phyloP scores from a whole-genome alignment of 331 rosid genomes.

The Quercus phellos region DNA sequence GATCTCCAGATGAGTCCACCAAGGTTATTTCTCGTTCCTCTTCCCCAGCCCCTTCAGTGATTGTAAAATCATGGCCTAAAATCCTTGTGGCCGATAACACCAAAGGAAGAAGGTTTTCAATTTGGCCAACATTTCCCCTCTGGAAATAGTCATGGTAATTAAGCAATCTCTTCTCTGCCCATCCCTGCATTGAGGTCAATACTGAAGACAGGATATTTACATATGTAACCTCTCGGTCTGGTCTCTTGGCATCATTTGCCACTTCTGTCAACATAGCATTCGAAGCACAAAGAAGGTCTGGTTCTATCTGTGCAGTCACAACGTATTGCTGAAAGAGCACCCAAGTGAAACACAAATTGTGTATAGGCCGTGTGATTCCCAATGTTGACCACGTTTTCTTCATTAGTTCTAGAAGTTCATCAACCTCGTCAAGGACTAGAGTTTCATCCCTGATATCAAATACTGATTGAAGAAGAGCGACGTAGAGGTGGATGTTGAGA shows the following conservation, averaged over 20 bases:
- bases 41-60: constrained; percentile 44
- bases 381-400: constrained; percentile 81
- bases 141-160: constrained; percentile 68
- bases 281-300: constrained; percentile 74
- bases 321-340: constrained; percentile 71
- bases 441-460: constrained; percentile 80
- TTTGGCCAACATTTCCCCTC: constrained; percentile 58
- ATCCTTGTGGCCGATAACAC: constrained; percentile 61
- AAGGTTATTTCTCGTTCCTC: constrained; percentile 42
- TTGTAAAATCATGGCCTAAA: constrained; percentile 64
- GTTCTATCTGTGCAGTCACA: constrained; percentile 61
- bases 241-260: constrained; percentile 64
- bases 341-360: constrained; percentile 85
- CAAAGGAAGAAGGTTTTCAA: constrained; percentile 75
- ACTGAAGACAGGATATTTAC: constrained; percentile 56
- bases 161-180: constrained; percentile 80
- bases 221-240: constrained; percentile 49
- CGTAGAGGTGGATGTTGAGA: constrained; percentile 63
- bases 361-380: constrained; percentile 62
- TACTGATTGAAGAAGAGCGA: constrained; percentile 62
- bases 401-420: constrained; percentile 81
- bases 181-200: constrained; percentile 54
- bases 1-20: constrained; percentile 58
- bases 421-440: constrained; percentile 84
- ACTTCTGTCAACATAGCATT: constrained; percentile 72